A percentile compares a stretch with the other conserved stretches of the same genome.
Evolutionary conservation across 495 filamentous ascomycete genomes (phyloP).

Genomic region (Eremomyces bilateralis): DNA sequence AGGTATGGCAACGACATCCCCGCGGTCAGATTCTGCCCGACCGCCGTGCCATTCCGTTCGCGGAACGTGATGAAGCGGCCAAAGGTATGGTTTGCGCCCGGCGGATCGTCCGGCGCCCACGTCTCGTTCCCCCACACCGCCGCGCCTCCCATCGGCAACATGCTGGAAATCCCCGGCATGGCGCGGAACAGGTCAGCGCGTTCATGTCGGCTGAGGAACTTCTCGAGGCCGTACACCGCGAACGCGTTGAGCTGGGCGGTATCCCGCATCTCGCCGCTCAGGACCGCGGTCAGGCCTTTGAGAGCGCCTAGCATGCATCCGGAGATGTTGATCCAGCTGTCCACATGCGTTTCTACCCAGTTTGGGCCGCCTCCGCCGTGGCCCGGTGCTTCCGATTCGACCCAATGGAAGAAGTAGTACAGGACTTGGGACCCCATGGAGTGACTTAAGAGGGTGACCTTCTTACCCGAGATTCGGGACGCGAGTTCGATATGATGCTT

Average conservation of each 20-base stretch:
- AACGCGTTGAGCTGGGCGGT: conserved; percentile 96
- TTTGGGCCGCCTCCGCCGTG: conserved; percentile 61
- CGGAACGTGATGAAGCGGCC: conserved; percentile 77
- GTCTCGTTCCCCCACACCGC: conserved; percentile 82
- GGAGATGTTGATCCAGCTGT: conserved; percentile 92
- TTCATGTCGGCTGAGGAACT: conserved; percentile 76
- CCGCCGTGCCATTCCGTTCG: conserved; percentile 36
- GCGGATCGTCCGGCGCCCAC: conserved; percentile 75
- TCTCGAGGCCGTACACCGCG: conserved; percentile 90
- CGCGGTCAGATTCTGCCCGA: conserved; percentile 54
- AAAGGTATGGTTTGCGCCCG: conserved; percentile 45
- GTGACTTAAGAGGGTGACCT: conserved; percentile 75
- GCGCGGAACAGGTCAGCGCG: conserved; percentile 84
- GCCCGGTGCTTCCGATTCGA: conserved; percentile 38
- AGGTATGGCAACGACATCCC: conserved; percentile 57
- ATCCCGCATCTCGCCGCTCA: conserved; percentile 95
- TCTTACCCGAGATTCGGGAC: conserved; percentile 41
- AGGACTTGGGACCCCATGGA: conserved; percentile 94
- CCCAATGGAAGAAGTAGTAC: conserved; percentile 97
- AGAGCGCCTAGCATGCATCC: conserved; percentile 93
- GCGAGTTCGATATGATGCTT: conserved; percentile 80
- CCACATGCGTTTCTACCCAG: conserved; percentile 83
- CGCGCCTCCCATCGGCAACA: conserved; percentile 91
- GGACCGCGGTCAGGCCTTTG: conserved; percentile 75
- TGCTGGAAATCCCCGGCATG: conserved; percentile 90